Evolutionary conservation across 2,329 filamentous ascomycete genomes (phyloP).

Genomic region (Diaporthe citrichinensis): DNA sequence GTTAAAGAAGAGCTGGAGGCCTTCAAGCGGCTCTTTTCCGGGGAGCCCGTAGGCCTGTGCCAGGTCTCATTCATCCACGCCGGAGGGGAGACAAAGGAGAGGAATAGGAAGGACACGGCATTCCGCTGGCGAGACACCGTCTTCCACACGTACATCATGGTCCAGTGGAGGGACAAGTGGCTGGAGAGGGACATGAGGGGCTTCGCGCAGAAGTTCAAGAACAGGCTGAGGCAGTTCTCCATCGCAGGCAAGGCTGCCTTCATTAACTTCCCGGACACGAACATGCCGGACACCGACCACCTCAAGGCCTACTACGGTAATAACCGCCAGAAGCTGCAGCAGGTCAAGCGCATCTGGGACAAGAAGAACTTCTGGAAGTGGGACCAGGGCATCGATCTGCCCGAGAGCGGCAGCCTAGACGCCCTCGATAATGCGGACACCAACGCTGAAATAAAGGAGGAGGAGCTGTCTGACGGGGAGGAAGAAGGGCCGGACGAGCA

Average conservation of each 20-base stretch:
- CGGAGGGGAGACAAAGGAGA: conserved; percentile 42
- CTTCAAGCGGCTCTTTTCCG: conserved; percentile 43
- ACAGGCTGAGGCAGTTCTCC: conserved; percentile 44
- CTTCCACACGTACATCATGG: conserved; percentile 50
- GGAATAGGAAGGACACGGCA: conserved; percentile 33
- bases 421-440: not conserved
- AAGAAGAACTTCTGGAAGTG: conserved; percentile 47
- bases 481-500: not conserved
- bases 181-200: conserved; percentile 49
- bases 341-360: conserved; percentile 50
- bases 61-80: conserved; percentile 50
- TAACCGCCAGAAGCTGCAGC: conserved; percentile 46
- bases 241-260: conserved; percentile 46
- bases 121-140: conserved; percentile 49
- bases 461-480: not conserved
- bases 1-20: conserved; percentile 38
- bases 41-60: conserved; percentile 42
- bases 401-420: accelerated
- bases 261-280: conserved; percentile 50
- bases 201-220: conserved; percentile 45
- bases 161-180: conserved; percentile 51
- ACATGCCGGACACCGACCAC: conserved; percentile 10
- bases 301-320: conserved; percentile 52
- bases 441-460: not conserved
- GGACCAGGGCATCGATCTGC: conserved; percentile 45